Percentiles rank a stretch among this genome's conserved stretches.
Evolutionary conservation across 2,329 filamentous ascomycete genomes (phyloP).

Genomic region (Zymoseptoria ardabiliae): DNA sequence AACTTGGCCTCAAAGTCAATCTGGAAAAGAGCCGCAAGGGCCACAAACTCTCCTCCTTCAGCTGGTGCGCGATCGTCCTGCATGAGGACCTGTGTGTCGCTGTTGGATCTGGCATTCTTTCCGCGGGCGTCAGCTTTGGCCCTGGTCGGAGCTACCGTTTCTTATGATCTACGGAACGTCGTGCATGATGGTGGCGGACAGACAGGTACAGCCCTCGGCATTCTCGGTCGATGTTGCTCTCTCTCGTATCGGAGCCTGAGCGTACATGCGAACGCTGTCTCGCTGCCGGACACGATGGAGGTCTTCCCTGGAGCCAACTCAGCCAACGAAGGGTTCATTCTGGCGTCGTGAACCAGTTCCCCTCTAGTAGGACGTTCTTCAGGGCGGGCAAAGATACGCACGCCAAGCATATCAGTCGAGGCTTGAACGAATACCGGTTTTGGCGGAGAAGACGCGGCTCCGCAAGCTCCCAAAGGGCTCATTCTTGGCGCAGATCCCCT

Average conservation of each 20-base stretch:
- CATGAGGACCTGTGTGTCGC: neutral
- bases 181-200: neutral
- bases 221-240: neutral
- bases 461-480: neutral
- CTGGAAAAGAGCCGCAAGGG: neutral
- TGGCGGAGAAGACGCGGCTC: neutral
- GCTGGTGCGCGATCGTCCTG: neutral
- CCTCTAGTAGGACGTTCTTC: neutral
- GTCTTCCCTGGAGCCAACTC: neutral
- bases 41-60: neutral
- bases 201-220: neutral
- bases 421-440: neutral
- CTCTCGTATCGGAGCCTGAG: neutral
- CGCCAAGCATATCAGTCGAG: neutral
- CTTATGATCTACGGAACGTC: neutral
- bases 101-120: neutral
- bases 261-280: neutral
- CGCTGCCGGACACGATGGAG: neutral
- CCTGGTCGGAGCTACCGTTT: neutral
- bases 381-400: neutral
- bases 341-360: neutral
- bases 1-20: neutral
- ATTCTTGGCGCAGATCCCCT: neutral
- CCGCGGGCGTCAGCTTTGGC: neutral
- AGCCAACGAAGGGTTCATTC: neutral